Evolutionary conservation across 306 rosid species (phyloP), one percentile per base, ranked within the genome.

Genomic region (Fagus crenata): DNA sequence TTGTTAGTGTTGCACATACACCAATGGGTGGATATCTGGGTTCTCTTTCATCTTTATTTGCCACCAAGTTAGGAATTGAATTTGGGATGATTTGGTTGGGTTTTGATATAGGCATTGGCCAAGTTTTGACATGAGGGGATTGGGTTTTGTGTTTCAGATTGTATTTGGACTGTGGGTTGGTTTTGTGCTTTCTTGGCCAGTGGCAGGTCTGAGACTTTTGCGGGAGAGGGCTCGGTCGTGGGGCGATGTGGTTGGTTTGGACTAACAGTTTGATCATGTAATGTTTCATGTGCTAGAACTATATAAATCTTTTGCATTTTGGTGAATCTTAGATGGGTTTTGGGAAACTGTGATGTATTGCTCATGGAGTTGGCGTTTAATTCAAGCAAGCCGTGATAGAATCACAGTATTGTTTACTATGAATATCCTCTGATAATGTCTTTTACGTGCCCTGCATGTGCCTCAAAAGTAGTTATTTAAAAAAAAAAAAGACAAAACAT

Each of bases 21-120:
- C 99, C 99, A 5, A 88, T 95, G 96, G 99, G 99, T 76, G 96
- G 84, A 33, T 91, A 92, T 84, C 96, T 95, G 69, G 99, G 99
- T 42, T 54, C 87, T 67, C 89, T 95, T 18, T 95, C 98, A 46
- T 91, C 99, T 80, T 36, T 91, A 69, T 8, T 93, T 49, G 99
- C 98, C 69, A 91, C 98, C 74, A 95, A 91, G 80, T 89, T 95
- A 32, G 99, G 99, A 49, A 77, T 79, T 90, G 91, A 90, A 43
- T 53, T 75, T 73, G 60, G 68, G 71, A 88, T 89, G 83, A 78
- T 76, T 32, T 78, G 67, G 41, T 56, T n/a, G 86, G 80, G 77
- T 72, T 80, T 67, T 73, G 84, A 81, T 49, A 90, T 87, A 93
- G 89, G 81, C 82, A 63, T 54, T 61, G 58, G 73, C 58, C 46